Evolutionary conservation across 768 basidiomycete species (phyloP), one percentile per base, ranked within the genome.

Genomic region (Mycena vulgaris): DNA sequence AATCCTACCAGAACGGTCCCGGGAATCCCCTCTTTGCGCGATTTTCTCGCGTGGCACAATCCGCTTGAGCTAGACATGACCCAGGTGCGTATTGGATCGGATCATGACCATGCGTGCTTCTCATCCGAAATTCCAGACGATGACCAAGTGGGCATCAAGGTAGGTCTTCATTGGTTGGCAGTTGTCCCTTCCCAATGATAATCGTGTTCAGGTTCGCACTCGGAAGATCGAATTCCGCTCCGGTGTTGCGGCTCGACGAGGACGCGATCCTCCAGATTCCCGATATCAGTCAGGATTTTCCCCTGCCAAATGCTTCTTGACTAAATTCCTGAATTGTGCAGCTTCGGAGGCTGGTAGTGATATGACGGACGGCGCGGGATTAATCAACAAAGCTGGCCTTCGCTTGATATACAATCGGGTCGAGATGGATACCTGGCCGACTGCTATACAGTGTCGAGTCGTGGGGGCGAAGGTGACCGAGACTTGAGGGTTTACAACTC

Each of bases 141-240:
- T 88, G 75, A 78, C 83, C 5, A 89, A 89, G 74, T 89, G 86
- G 84, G 80, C 82, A 11, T 78, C 87, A 4, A 82, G 88, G 3
- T 85, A 42, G 7, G 49, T 48, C 10, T 13, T 31, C n/a, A 28
- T 13, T 52, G n/a, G 7, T 42, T 37, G 45, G 23, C 10, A 45
- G n/a, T 14, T 21, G 14, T 27, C 25, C 14, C 33, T 37, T 47
- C 23, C 37, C n/a, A n/a, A 19, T 56, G 27, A 70, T 25, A 37
- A 21, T 8, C 33, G 11, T 35, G 7, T 45, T 52, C 40, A 70
- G 69, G 27, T 72, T 84, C 71, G 81, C 84, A 0, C 80, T 89
- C 8, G 87, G 85, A 0, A 71, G 87, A 6, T 89, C 88, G 8
- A 89, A 84, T 58, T 89, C 88, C 7, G 79, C 84, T 19, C 88